Percentiles rank a stretch among this genome's conserved stretches.
Evolutionary conservation across 139 green algal genomes (phyloP).

Genomic region (Pleodorina starrii): DNA sequence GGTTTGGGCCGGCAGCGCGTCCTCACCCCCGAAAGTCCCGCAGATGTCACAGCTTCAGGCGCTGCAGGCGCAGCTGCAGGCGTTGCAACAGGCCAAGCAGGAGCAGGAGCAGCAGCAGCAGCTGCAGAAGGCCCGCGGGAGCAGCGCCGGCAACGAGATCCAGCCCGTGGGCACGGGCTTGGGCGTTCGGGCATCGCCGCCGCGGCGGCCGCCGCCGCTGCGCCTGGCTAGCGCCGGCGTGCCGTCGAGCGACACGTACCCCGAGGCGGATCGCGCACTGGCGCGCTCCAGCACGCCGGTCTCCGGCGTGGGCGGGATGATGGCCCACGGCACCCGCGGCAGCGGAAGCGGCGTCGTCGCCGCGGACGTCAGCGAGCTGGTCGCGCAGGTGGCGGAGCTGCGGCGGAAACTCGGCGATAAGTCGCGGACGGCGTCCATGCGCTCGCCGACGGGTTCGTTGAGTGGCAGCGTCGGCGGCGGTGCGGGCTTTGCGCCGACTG

Average conservation of each 20-base stretch:
- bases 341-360: not conserved
- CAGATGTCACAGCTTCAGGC: conserved; percentile 30
- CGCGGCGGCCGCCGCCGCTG: conserved; percentile 12
- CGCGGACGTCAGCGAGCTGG: not conserved
- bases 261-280: not conserved
- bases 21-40: not conserved
- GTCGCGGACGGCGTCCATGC: not conserved
- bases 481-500: not conserved
- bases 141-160: conserved; percentile 22
- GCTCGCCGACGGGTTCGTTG: not conserved
- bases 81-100: conserved; percentile 23
- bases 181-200: not conserved
- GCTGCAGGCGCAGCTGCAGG: conserved; percentile 13
- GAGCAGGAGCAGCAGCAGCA: not conserved
- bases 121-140: not conserved
- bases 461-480: not conserved
- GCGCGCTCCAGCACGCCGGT: not conserved
- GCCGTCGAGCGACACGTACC: not conserved
- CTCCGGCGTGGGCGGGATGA: too few relatives aligned
- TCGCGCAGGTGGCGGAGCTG: conserved; percentile 25
- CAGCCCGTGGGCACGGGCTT: not conserved
- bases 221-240: not conserved
- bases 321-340: not conserved
- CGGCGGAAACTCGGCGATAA: conserved; percentile 18
- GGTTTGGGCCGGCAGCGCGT: too few relatives aligned